A percentile compares a stretch with the other conserved stretches of the same genome.
phyloP scores from a whole-genome alignment of 1,139 yeast genomes.

The Yamadazyma kanchanaburiensis region DNA sequence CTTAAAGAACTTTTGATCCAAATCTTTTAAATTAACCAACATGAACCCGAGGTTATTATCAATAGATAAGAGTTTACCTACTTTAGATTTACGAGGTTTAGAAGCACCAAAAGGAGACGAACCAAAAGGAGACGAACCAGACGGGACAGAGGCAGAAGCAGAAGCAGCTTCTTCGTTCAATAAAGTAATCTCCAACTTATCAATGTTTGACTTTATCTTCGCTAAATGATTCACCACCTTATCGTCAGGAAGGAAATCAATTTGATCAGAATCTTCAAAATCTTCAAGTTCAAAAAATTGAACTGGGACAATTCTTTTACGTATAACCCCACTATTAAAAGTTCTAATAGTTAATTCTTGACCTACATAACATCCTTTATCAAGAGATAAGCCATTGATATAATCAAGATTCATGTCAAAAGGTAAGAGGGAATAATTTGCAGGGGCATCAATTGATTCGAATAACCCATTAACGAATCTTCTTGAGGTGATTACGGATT shows the following conservation, averaged over 20 bases:
- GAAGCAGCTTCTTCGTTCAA: constrained; percentile 8
- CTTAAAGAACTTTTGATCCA: constrained; percentile 28
- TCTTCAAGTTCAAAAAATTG: constrained; percentile 38
- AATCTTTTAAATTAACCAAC: constrained; percentile 46
- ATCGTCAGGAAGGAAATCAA: constrained; percentile 15
- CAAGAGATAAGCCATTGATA: constrained; percentile 75
- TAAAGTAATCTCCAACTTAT: constrained; percentile 24
- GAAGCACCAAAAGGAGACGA: constrained; percentile 34
- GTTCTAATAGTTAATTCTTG: constrained; percentile 93
- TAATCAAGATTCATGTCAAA: constrained; percentile 82
- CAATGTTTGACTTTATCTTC: constrained; percentile 17
- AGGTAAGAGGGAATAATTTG: constrained; percentile 56
- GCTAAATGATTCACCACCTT: constrained; percentile 16
- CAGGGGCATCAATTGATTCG: constrained; percentile 52
- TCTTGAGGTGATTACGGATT: constrained; percentile 38
- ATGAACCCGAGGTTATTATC: constrained; percentile 68
- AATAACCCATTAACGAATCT: constrained; percentile 63
- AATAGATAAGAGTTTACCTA: constrained; percentile 58
- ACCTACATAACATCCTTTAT: constrained; percentile 95
- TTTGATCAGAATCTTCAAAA: constrained; percentile 14
- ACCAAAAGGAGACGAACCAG: constrained; percentile 13
- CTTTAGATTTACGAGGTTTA: constrained; percentile 34
- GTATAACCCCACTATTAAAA: constrained; percentile 73
- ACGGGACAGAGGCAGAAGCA: constrained; percentile 1
- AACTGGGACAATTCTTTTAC: constrained; percentile 80